Conservation (phyloP, 2,329 filamentous ascomycete species). For the Alternaria tenuissima region DNA sequence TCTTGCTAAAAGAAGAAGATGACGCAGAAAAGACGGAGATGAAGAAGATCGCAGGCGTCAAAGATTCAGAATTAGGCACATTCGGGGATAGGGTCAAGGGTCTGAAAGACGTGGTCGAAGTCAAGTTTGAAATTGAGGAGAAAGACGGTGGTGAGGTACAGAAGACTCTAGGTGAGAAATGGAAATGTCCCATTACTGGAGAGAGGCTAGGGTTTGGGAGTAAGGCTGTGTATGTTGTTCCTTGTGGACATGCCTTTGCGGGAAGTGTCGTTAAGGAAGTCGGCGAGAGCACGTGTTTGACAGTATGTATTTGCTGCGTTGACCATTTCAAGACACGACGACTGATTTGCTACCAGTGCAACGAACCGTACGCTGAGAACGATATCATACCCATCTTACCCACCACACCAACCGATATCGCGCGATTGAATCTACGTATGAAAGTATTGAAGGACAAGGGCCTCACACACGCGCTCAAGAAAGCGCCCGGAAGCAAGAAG, state of each 20-base stretch:
- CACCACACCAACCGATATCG: slow-evolving; percentile 72
- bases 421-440: slow-evolving; percentile 70
- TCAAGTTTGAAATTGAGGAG: slow-evolving; percentile 73
- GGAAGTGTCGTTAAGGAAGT: slow-evolving; percentile 86
- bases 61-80: slow-evolving; percentile 57
- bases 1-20: slow-evolving; percentile 65
- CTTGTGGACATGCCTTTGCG: slow-evolving; percentile 94
- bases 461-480: slow-evolving; percentile 88
- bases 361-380: slow-evolving; percentile 72
- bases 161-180: slow-evolving; percentile 64
- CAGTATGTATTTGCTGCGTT: slow-evolving; percentile 52
- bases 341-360: slow-evolving; percentile 66
- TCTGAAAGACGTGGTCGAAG: slow-evolving; percentile 84
- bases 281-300: slow-evolving; percentile 67
- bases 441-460: slow-evolving; percentile 75
- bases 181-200: slow-evolving; percentile 86
- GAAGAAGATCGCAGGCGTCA: slow-evolving; percentile 48
- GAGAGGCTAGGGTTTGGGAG: slow-evolving; percentile 82
- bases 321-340: neutral
- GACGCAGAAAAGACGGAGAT: slow-evolving; percentile 69
- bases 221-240: slow-evolving; percentile 87
- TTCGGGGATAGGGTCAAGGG: slow-evolving; percentile 73
- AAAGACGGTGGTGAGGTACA: slow-evolving; percentile 42
- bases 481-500: slow-evolving; percentile 71
- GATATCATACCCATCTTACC: slow-evolving; percentile 88